phyloP scores from a whole-genome alignment of 2,329 filamentous ascomycete species.

The Fusarium redolens region DNA sequence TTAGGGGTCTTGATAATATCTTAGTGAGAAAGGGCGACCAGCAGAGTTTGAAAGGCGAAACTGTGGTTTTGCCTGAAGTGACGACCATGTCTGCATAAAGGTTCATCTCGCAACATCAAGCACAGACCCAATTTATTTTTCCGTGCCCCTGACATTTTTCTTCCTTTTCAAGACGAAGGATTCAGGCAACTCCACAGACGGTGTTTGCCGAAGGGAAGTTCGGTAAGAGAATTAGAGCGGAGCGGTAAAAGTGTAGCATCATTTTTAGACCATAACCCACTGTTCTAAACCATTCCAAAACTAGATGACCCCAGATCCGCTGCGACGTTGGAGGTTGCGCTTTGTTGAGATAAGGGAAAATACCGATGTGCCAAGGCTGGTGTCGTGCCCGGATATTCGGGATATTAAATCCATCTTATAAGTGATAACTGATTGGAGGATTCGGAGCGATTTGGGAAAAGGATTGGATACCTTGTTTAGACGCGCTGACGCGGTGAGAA shows the following conservation, averaged over 20 bases:
- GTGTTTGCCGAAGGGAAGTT: background rate
- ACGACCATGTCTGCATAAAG: background rate
- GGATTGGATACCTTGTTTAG: background rate
- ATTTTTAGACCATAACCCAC: background rate
- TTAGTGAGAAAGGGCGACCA: background rate
- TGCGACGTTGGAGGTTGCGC: background rate
- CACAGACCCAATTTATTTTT: background rate
- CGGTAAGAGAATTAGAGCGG: background rate
- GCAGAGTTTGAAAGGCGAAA: background rate
- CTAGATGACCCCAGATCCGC: constrained; percentile 5
- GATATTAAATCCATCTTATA: background rate
- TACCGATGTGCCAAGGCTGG: background rate
- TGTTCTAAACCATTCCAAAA: background rate
- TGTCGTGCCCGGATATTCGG: background rate
- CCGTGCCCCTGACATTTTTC: background rate
- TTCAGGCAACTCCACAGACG: background rate
- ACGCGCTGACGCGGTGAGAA: background rate
- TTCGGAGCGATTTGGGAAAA: background rate
- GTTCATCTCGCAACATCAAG: background rate
- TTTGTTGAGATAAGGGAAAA: background rate
- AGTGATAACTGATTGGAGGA: background rate
- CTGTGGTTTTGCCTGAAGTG: background rate
- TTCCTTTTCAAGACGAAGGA: background rate
- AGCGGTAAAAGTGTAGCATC: background rate
- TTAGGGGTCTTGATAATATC: background rate